phyloP scores from a whole-genome alignment of 129 eudicot species.

The Flaveria sonorensis region DNA sequence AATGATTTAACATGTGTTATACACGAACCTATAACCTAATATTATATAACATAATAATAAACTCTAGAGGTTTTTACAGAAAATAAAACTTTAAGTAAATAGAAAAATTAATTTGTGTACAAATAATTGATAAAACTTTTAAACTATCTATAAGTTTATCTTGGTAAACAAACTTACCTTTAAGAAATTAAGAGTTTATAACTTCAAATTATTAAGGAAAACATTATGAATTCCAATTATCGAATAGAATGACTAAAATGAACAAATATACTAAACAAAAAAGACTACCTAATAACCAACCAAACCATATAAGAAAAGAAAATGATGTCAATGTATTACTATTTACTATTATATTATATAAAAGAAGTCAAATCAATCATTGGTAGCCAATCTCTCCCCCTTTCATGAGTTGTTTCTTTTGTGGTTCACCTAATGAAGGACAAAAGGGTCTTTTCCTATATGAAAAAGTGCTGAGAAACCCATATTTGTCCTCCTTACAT shows the following conservation, averaged over 20 bases:
- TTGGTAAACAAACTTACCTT: neutral
- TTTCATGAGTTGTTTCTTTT: constrained; percentile 18
- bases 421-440: constrained; percentile 5
- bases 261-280: neutral
- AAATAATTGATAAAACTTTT: neutral
- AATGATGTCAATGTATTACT: neutral
- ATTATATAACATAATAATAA: neutral
- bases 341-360: neutral
- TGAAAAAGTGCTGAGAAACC: constrained; percentile 9
- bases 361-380: constrained; percentile 22
- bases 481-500: constrained; percentile 40
- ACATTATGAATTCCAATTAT: neutral
- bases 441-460: constrained; percentile 26
- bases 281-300: neutral
- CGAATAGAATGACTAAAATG: neutral
- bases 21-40: too few species aligned
- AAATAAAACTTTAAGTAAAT: neutral
- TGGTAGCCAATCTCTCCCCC: constrained; percentile 28
- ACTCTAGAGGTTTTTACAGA: too few species aligned
- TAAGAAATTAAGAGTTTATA: neutral
- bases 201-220: neutral
- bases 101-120: neutral
- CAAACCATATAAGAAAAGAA: constrained; percentile 2
- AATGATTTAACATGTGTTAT: too few species aligned
- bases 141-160: neutral